Conservation (phyloP, 164 flowering plant species). For the Brasenia schreberi region DNA sequence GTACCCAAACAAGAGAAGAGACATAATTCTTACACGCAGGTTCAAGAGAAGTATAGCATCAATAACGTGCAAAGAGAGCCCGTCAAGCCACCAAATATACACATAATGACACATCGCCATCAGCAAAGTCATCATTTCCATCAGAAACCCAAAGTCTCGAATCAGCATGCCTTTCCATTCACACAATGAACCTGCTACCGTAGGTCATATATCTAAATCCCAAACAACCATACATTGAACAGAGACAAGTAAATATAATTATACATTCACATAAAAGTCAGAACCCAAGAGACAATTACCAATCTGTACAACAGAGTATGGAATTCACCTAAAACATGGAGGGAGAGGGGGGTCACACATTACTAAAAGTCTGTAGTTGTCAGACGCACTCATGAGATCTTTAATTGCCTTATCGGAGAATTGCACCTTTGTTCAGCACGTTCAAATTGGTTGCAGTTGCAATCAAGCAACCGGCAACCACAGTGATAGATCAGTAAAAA, state of each 20-base stretch:
- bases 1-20: neutral
- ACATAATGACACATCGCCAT: constrained; percentile 88
- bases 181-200: constrained; percentile 61
- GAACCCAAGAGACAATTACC: too few relatives aligned
- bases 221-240: neutral
- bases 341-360: too few relatives aligned
- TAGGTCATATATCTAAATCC: constrained; percentile 5
- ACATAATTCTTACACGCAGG: constrained; percentile 46
- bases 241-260: too few relatives aligned
- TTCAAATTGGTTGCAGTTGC: too few relatives aligned
- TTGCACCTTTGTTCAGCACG: too few relatives aligned
- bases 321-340: too few relatives aligned
- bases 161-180: constrained; percentile 80
- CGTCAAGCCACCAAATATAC: constrained; percentile 96
- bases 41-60: constrained; percentile 86
- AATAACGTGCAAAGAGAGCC: constrained; percentile 91
- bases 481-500: too few relatives aligned
- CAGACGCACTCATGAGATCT: too few relatives aligned
- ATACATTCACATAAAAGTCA: neutral
- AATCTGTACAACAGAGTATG: too few relatives aligned
- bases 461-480: too few relatives aligned
- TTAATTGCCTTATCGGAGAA: too few relatives aligned
- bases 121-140: constrained; percentile 77
- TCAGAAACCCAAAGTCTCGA: constrained; percentile 67
- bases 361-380: too few relatives aligned